Evolutionary conservation across 2,329 filamentous ascomycete species (phyloP).

Genomic region (Cordyceps farinosa): DNA sequence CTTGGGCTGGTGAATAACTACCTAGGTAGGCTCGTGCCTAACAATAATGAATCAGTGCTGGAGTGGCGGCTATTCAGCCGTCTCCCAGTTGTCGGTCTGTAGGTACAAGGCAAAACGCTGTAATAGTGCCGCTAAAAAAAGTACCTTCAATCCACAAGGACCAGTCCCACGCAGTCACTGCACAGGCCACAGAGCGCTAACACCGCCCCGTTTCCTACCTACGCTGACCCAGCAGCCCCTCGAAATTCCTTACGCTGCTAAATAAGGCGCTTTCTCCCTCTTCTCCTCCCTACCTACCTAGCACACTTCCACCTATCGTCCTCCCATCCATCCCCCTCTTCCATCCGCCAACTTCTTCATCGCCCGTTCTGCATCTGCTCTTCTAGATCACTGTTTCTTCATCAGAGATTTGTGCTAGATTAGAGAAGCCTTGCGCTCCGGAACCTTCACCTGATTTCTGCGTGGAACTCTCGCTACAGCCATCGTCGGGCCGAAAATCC

Average conservation of each 20-base stretch:
- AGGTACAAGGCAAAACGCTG: not conserved
- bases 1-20: not conserved
- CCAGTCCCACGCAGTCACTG: slow-evolving; percentile 1
- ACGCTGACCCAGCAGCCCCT: slow-evolving; percentile 14
- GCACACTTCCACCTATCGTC: slow-evolving; percentile 21
- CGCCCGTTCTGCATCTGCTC: slow-evolving; percentile 8
- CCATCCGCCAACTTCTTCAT: slow-evolving; percentile 17
- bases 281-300: slow-evolving; percentile 21
- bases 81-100: not conserved
- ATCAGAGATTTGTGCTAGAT: not conserved
- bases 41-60: not conserved
- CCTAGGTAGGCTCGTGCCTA: not conserved
- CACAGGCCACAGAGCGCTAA: slow-evolving; percentile 20
- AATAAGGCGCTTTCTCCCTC: slow-evolving; percentile 20
- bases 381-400: not conserved
- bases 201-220: slow-evolving; percentile 16
- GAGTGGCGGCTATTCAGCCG: not conserved
- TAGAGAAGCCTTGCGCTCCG: not conserved
- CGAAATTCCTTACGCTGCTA: slow-evolving; percentile 24
- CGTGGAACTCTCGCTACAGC: slow-evolving; percentile 7
- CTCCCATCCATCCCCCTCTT: slow-evolving; percentile 21
- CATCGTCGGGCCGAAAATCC: slow-evolving; percentile 11
- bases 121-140: not conserved
- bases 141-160: not conserved
- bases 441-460: not conserved